These are phyloP conservation scores for Actinomucor elegans DNA, from an alignment of 371 early-diverging fungal genomes.

Conservation along the genomic window DNA sequence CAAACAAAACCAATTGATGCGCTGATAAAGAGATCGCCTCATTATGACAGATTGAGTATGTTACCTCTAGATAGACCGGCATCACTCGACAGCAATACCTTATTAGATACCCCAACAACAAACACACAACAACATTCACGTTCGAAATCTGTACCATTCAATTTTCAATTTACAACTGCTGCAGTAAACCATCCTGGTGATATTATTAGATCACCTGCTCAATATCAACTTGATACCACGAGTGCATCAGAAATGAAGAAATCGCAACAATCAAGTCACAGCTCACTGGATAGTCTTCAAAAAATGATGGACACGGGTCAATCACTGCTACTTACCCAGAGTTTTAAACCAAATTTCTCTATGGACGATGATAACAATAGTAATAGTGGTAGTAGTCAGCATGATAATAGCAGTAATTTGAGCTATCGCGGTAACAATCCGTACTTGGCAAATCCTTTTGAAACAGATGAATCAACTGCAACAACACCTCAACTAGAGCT, in stretches of 20 bases:
- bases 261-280: neutral
- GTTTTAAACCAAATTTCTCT: constrained; percentile 24
- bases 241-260: neutral
- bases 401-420: neutral
- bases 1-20: constrained; percentile 35
- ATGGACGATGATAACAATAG: constrained; percentile 2
- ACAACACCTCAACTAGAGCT: neutral
- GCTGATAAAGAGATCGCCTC: constrained; percentile 17
- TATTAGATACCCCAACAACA: neutral
- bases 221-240: neutral
- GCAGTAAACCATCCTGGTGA: no score
- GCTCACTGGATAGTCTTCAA: constrained; percentile 6
- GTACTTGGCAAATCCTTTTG: constrained; percentile 1
- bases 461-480: neutral
- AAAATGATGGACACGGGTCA: constrained; percentile 28
- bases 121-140: constrained; percentile 23
- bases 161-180: no score
- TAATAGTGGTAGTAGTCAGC: neutral
- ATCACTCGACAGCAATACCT: neutral
- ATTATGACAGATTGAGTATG: no score
- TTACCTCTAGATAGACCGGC: neutral
- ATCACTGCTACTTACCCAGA: constrained; percentile 32
- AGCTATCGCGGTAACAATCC: neutral
- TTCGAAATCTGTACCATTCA: constrained; percentile 28
- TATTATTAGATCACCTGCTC: neutral